Evolutionary conservation across 768 basidiomycete genomes (phyloP).

Genomic region (Hebeloma cylindrosporum): DNA sequence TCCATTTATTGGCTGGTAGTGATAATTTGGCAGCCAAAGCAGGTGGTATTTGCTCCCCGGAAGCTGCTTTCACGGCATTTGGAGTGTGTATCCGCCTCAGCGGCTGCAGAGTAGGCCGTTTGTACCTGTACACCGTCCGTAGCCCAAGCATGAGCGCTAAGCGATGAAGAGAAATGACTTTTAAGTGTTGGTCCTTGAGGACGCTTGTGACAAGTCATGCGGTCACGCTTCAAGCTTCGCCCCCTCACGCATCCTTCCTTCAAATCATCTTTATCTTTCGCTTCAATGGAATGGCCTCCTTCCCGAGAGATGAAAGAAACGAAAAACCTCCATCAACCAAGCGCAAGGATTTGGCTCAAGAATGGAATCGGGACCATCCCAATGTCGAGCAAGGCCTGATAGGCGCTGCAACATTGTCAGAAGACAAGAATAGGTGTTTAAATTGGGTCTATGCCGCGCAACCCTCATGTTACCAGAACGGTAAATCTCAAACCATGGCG

Average conservation of each 20-base stretch:
- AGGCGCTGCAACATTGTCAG: constrained; percentile 52
- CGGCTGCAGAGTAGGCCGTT: constrained; percentile 27
- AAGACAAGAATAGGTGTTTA: constrained; percentile 41
- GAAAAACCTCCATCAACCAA: constrained; percentile 18
- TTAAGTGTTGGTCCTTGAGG: constrained; percentile 4
- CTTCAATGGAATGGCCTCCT: constrained; percentile 70
- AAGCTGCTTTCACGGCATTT: constrained; percentile 28
- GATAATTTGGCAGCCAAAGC: constrained; percentile 17
- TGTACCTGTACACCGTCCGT: constrained; percentile 45
- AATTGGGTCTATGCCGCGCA: constrained; percentile 51
- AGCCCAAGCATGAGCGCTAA: constrained; percentile 48
- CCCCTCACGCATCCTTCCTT: background rate
- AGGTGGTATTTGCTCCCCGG: constrained; percentile 27
- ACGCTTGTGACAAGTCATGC: no score
- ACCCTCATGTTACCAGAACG: constrained; percentile 4
- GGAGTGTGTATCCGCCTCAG: constrained; percentile 48
- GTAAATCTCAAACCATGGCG: background rate
- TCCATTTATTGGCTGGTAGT: constrained; percentile 64
- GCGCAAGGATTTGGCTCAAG: constrained; percentile 10
- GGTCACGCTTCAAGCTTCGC: constrained; percentile 29
- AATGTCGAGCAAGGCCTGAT: constrained; percentile 56
- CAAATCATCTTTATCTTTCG: constrained; percentile 2
- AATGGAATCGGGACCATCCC: constrained; percentile 46
- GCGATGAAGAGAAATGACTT: constrained; percentile 11
- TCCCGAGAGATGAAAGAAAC: constrained; percentile 56